Percentiles rank a stretch among this genome's conserved stretches.
phyloP scores from a whole-genome alignment of 352 stramenopile species.

The Globisporangium yorkense region DNA sequence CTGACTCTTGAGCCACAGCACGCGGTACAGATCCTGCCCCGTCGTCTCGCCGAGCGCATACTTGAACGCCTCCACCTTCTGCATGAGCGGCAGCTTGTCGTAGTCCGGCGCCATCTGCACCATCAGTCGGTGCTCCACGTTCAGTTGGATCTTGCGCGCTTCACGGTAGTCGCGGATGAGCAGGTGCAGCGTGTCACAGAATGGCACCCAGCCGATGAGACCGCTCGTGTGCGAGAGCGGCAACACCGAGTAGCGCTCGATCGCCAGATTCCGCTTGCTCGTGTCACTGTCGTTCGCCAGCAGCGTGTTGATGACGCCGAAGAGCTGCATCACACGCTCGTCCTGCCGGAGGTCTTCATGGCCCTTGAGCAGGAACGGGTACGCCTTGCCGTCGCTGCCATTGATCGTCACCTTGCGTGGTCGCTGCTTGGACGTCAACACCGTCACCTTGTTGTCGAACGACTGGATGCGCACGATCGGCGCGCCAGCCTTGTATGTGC shows the following conservation, averaged over 20 bases:
- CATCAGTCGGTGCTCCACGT: slow-evolving; percentile 97
- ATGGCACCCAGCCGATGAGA: slow-evolving; percentile 98
- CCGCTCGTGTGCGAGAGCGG: slow-evolving; percentile 98
- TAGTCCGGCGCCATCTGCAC: slow-evolving; percentile 97
- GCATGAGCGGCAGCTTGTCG: slow-evolving; percentile 97
- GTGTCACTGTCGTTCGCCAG: slow-evolving; percentile 97
- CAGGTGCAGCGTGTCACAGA: slow-evolving; percentile 99
- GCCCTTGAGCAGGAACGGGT: slow-evolving; percentile 99
- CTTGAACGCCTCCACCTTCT: slow-evolving; percentile 99
- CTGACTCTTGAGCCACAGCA: slow-evolving; percentile 99
- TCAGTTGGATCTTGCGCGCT: slow-evolving; percentile 90
- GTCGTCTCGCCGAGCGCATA: slow-evolving; percentile 90
- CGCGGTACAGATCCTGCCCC: slow-evolving; percentile 97
- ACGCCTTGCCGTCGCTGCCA: slow-evolving; percentile 97
- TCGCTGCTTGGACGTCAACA: slow-evolving; percentile 99
- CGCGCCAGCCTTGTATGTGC: slow-evolving; percentile 80
- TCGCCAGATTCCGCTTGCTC: slow-evolving; percentile 97
- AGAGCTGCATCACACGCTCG: slow-evolving; percentile 99
- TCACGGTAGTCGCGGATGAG: slow-evolving; percentile 98
- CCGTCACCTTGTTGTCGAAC: slow-evolving; percentile 94
- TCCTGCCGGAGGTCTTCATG: slow-evolving; percentile 99
- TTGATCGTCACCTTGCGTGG: slow-evolving; percentile 98
- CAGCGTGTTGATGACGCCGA: slow-evolving; percentile 99
- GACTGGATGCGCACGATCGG: slow-evolving; percentile 86
- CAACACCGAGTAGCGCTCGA: slow-evolving; percentile 98